phyloP scores from a whole-genome alignment of 345 rosid genomes.

The Citrus cavaleriei region DNA sequence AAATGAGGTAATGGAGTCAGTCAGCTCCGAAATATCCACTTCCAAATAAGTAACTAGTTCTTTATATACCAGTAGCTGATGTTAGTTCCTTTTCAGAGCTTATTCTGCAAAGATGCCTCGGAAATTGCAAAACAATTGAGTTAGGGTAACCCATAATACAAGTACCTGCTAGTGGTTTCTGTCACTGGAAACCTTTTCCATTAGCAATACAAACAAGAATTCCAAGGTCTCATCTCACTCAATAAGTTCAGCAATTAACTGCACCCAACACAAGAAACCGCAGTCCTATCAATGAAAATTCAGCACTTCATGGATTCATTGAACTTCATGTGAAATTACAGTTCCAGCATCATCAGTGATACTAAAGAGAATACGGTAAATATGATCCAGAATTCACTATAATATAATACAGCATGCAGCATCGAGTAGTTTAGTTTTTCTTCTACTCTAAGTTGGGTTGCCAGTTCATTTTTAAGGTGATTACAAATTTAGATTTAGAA shows the following conservation, averaged over 20 bases:
- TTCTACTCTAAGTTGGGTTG: background rate
- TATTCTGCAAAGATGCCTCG: background rate
- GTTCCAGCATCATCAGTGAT: background rate
- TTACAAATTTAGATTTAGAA: background rate
- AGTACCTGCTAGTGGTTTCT: background rate
- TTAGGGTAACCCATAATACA: background rate
- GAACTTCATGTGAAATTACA: background rate
- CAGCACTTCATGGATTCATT: background rate
- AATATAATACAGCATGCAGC: background rate
- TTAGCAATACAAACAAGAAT: background rate
- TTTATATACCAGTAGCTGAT: background rate
- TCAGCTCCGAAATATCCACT: background rate
- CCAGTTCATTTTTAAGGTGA: background rate
- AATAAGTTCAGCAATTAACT: constrained; percentile 7
- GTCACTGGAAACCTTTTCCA: background rate
- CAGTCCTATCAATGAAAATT: background rate
- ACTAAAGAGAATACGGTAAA: background rate
- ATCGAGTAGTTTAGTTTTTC: background rate
- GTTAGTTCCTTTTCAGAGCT: background rate
- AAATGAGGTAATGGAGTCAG: background rate
- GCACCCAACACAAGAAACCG: background rate
- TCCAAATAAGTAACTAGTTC: background rate
- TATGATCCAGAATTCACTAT: background rate
- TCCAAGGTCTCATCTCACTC: background rate
- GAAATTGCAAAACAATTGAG: background rate